Percentiles rank a stretch among this genome's conserved stretches.
phyloP scores from a whole-genome alignment of 371 early-diverging fungal species.

The Rhizopus sp. region DNA sequence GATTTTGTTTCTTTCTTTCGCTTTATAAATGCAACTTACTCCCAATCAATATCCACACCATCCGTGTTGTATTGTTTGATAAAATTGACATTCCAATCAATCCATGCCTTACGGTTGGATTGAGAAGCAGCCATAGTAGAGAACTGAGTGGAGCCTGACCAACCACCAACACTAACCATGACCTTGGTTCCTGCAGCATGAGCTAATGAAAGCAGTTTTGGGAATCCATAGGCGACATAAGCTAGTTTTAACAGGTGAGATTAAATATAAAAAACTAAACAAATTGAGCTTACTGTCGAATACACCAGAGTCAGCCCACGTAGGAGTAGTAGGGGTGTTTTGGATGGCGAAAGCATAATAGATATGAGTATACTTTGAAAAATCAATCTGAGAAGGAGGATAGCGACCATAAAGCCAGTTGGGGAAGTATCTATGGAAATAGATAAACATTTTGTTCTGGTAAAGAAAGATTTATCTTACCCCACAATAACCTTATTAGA shows the following conservation, averaged over 20 bases:
- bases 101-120: constrained; percentile 46
- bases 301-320: constrained; percentile 28
- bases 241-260: constrained; percentile 4
- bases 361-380: constrained; percentile 60
- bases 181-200: constrained; percentile 58
- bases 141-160: constrained; percentile 55
- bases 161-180: constrained; percentile 68
- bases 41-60: constrained; percentile 54
- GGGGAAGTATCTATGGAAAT: constrained; percentile 30
- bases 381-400: constrained; percentile 41
- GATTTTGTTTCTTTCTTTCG: background rate
- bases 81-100: constrained; percentile 50
- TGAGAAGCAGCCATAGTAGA: constrained; percentile 54
- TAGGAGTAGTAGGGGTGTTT: constrained; percentile 33
- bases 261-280: background rate
- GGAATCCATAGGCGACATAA: constrained; percentile 26
- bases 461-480: constrained; percentile 6
- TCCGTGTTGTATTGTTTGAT: constrained; percentile 55
- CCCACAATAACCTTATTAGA: constrained; percentile 26
- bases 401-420: constrained; percentile 37
- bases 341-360: constrained; percentile 52
- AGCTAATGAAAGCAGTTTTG: constrained; percentile 40
- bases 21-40: constrained; percentile 10
- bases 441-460: background rate
- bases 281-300: constrained; percentile 23